Percentiles rank a stretch among this genome's conserved stretches.
Conservation (phyloP, 371 early-diverging fungal species). For the Thermomucor indicae-seudaticae region DNA sequence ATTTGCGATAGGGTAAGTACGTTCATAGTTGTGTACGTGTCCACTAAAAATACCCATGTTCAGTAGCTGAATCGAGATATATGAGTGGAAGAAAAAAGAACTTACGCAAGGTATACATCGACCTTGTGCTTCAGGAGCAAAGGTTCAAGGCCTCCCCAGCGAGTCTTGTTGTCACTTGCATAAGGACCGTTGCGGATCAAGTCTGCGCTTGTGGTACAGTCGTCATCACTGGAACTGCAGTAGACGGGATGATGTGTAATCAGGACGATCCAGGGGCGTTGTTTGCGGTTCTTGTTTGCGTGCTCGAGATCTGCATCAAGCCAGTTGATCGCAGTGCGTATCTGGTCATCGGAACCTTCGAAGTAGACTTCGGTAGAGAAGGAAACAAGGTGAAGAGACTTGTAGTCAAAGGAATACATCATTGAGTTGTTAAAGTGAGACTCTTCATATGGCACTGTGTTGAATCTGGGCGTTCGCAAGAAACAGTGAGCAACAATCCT, state of each 20-base stretch:
- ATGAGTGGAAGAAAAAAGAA: neutral
- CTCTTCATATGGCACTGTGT: conserved; percentile 27
- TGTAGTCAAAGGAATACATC: conserved; percentile 40
- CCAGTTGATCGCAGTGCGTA: conserved; percentile 36
- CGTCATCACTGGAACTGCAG: conserved; percentile 19
- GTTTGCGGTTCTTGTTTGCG: conserved; percentile 28
- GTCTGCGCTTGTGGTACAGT: conserved; percentile 25
- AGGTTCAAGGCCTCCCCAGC: conserved; percentile 12
- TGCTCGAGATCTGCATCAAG: conserved; percentile 27
- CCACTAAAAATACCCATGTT: conserved; percentile 24
- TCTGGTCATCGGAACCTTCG: conserved; percentile 21
- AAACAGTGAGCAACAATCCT: neutral
- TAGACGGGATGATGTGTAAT: conserved; percentile 36
- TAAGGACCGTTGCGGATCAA: conserved; percentile 22
- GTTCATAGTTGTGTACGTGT: conserved; percentile 37
- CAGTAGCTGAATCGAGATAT: too few relatives aligned
- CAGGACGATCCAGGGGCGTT: conserved; percentile 41
- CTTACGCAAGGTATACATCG: conserved; percentile 19
- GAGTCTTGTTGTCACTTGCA: conserved; percentile 4
- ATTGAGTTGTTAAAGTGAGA: conserved; percentile 31
- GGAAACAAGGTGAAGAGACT: conserved; percentile 37
- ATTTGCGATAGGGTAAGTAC: conserved; percentile 34
- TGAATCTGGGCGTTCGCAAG: neutral
- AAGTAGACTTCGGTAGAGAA: conserved; percentile 42
- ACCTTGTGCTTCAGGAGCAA: conserved; percentile 18